phyloP scores from a whole-genome alignment of 2,329 filamentous ascomycete species.

The Ilyonectria mors-panacis region DNA sequence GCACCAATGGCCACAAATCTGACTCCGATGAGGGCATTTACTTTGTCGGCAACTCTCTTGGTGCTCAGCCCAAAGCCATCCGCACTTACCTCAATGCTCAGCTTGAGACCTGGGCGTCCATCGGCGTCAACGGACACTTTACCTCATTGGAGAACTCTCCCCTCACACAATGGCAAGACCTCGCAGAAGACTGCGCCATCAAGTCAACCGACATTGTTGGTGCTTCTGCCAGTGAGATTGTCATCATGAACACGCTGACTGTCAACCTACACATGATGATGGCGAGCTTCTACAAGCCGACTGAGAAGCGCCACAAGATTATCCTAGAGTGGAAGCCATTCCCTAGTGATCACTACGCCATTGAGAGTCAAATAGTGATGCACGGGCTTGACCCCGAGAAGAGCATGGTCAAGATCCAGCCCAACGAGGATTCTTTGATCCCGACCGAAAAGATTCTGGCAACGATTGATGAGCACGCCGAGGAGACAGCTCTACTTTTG shows the following conservation, averaged over 20 bases:
- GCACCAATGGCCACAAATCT: constrained; percentile 44
- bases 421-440: constrained; percentile 72
- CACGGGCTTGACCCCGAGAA: constrained; percentile 77
- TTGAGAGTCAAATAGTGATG: constrained; percentile 83
- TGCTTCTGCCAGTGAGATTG: constrained; percentile 79
- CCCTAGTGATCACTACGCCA: constrained; percentile 88
- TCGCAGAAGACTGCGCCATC: constrained; percentile 81
- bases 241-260: constrained; percentile 90
- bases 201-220: constrained; percentile 83
- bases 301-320: constrained; percentile 77
- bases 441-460: constrained; percentile 79
- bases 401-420: constrained; percentile 82
- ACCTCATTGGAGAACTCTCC: constrained; percentile 76
- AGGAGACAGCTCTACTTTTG: constrained; percentile 81
- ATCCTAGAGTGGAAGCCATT: constrained; percentile 93
- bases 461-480: constrained; percentile 81
- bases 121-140: constrained; percentile 90
- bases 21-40: constrained; percentile 72
- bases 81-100: constrained; percentile 78
- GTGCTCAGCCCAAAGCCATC: constrained; percentile 82
- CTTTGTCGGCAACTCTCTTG: constrained; percentile 91
- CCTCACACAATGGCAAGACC: constrained; percentile 81
- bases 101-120: constrained; percentile 85
- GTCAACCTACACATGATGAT: constrained; percentile 86
- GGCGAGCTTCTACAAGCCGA: constrained; percentile 87